Evolutionary conservation across 78 protist species (phyloP).

Genomic region (Corallochytrium limacisporum): DNA sequence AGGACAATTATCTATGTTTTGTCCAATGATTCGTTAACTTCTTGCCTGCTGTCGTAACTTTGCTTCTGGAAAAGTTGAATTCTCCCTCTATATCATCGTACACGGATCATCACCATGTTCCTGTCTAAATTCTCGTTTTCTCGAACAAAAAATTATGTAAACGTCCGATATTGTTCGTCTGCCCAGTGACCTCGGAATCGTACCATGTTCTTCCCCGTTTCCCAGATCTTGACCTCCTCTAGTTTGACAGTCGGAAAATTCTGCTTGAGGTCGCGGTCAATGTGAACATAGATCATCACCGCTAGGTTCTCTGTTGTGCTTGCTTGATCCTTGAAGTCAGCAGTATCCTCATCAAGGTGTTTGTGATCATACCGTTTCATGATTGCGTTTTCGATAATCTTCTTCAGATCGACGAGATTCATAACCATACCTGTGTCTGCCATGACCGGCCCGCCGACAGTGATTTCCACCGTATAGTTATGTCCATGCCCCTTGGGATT

Average conservation of each 20-base stretch:
- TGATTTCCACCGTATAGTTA: conserved; percentile 18
- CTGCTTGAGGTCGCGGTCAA: background rate
- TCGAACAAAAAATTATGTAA: too few relatives aligned
- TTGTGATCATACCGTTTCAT: conserved; percentile 16
- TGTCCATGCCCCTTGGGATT: conserved; percentile 33
- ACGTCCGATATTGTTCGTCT: too few relatives aligned
- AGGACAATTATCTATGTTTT: too few relatives aligned
- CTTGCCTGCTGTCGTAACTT: too few relatives aligned
- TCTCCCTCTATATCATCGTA: too few relatives aligned
- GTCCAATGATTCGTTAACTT: too few relatives aligned
- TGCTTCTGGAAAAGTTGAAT: too few relatives aligned
- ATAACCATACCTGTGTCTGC: conserved; percentile 24
- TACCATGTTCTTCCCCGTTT: conserved; percentile 7
- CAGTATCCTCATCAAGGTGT: conserved; percentile 14
- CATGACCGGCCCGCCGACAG: conserved; percentile 2
- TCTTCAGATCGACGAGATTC: conserved; percentile 14
- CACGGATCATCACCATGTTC: too few relatives aligned
- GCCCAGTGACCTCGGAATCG: too few relatives aligned
- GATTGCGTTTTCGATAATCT: conserved; percentile 1
- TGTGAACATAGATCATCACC: background rate
- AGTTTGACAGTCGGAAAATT: background rate
- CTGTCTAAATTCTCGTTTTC: too few relatives aligned
- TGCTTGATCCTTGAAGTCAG: background rate
- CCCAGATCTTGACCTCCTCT: conserved; percentile 11
- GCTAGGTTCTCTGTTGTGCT: conserved; percentile 31